Evolutionary conservation across 2,329 filamentous ascomycete genomes (phyloP).

Genomic region (Fusarium armeniacum): DNA sequence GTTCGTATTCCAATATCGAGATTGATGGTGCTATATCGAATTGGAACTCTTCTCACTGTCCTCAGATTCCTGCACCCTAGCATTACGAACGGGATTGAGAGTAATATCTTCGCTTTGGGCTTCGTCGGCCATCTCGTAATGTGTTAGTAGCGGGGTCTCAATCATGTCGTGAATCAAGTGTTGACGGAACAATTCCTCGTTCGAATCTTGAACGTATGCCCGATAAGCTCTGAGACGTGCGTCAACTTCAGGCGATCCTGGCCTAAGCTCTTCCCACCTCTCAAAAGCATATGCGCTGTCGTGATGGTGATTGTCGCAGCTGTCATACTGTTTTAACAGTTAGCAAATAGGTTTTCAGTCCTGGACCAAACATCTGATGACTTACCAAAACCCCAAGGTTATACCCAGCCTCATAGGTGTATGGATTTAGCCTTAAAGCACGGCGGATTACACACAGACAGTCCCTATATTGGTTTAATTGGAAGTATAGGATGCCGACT

Average conservation of each 20-base stretch:
- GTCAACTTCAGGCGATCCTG: neutral
- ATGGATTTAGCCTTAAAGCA: neutral
- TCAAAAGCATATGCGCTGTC: neutral
- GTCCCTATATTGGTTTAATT: neutral
- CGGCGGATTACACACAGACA: neutral
- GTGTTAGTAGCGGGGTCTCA: neutral
- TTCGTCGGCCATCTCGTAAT: neutral
- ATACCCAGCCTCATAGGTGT: neutral
- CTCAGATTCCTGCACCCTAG: neutral
- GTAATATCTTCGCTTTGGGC: neutral
- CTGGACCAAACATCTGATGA: accelerated
- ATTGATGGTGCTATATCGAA: neutral
- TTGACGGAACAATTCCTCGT: neutral
- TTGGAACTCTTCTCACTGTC: neutral
- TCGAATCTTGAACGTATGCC: neutral
- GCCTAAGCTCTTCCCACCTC: neutral
- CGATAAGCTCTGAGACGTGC: neutral
- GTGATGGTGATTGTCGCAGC: accelerated
- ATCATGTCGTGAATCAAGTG: neutral
- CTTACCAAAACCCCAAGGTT: neutral
- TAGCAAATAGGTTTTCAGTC: neutral
- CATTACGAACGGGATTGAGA: neutral
- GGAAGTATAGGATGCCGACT: neutral
- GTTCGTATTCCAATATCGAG: too few relatives aligned
- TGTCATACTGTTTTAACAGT: neutral